Evolutionary conservation across 2,329 filamentous ascomycete species (phyloP).

Genomic region (Bertia moriformis): DNA sequence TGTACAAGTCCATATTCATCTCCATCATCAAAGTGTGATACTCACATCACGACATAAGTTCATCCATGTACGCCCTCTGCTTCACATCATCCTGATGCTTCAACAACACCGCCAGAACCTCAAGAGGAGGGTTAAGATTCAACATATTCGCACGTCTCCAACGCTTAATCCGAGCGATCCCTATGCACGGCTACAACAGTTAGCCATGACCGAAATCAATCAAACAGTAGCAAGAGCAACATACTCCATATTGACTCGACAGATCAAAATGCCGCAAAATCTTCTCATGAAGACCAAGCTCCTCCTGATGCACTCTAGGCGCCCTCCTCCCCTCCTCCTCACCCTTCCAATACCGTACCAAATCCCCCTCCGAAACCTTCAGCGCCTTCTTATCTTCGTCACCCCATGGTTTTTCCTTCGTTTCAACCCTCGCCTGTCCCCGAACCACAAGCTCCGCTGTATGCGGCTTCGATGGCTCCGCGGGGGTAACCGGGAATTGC

Average conservation of each 20-base stretch:
- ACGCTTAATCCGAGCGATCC: constrained; percentile 45
- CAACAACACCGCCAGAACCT: constrained; percentile 45
- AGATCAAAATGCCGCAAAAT: constrained; percentile 50
- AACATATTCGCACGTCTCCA: constrained; percentile 47
- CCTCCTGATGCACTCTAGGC: constrained; percentile 41
- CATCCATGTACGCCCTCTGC: constrained; percentile 38
- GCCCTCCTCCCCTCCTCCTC: constrained; percentile 36
- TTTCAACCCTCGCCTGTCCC: constrained; percentile 12
- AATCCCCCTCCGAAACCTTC: constrained; percentile 30
- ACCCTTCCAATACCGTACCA: constrained; percentile 40
- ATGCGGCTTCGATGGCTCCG: constrained; percentile 16
- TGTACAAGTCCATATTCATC: background rate
- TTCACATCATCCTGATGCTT: constrained; percentile 28
- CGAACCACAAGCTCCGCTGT: constrained; percentile 14
- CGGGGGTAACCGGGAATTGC: constrained; percentile 17
- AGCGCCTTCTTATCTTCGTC: constrained; percentile 28
- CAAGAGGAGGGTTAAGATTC: constrained; percentile 43
- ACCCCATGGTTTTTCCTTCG: constrained; percentile 7
- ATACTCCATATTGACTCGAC: constrained; percentile 45
- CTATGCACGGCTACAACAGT: constrained; percentile 39
- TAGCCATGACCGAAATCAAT: constrained; percentile 5
- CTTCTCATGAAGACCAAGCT: constrained; percentile 39
- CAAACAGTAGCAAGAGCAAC: constrained; percentile 10
- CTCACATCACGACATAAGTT: constrained; percentile 25
- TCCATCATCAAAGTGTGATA: background rate